These are phyloP conservation scores for Magnaporthiopsis rhizophila DNA, from an alignment of 2,329 filamentous ascomycete species.

Conservation along the genomic window DNA sequence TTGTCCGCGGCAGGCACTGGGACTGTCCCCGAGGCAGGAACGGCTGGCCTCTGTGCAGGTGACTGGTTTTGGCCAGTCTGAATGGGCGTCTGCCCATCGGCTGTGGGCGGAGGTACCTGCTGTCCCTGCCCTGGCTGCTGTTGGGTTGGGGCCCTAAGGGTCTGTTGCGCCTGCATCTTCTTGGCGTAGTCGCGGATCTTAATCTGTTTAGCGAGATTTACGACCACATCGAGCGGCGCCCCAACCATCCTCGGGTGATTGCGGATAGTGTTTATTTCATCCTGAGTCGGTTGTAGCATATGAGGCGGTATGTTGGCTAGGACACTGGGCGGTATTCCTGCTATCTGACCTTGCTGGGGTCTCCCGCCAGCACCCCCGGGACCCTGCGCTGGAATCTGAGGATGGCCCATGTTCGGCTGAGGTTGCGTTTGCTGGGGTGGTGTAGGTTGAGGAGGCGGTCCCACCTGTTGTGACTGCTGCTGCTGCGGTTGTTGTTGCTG, in stretches of 20 bases:
- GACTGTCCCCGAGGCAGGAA: background rate
- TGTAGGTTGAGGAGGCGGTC: constrained; percentile 13
- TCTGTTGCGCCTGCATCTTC: constrained; percentile 5
- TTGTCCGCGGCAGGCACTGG: background rate
- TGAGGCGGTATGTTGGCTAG: background rate
- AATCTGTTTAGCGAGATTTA: background rate
- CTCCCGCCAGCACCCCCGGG: background rate
- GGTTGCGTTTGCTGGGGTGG: constrained; percentile 9
- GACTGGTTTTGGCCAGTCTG: background rate
- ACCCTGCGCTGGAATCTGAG: background rate
- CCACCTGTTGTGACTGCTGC: constrained; percentile 6
- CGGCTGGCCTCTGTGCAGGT: background rate
- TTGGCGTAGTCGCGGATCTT: background rate
- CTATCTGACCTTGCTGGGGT: background rate
- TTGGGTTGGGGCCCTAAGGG: background rate
- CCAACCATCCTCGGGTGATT: background rate
- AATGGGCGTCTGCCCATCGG: background rate
- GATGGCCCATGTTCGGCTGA: background rate
- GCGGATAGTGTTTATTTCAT: background rate
- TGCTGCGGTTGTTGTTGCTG: constrained; percentile 6
- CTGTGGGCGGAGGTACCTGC: constrained; percentile 5
- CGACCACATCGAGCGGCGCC: background rate
- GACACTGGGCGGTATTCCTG: background rate
- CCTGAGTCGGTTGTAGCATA: background rate
- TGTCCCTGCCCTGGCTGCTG: constrained; percentile 7